These are phyloP conservation scores for Buxus sempervirens DNA, from an alignment of 164 flowering plant genomes.

Conservation along the genomic window DNA sequence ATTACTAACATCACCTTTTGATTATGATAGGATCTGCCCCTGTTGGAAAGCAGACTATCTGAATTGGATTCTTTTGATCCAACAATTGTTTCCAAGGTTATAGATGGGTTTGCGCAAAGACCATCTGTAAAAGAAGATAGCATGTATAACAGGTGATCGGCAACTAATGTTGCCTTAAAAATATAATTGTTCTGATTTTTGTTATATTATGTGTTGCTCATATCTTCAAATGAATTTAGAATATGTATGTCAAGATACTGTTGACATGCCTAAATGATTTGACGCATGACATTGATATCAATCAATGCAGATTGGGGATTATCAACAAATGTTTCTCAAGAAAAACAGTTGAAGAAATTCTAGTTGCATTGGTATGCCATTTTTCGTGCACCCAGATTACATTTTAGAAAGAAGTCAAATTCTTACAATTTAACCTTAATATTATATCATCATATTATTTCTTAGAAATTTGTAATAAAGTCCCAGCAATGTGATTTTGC, in stretches of 20 bases:
- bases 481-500: not conserved
- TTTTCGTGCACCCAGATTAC: no score
- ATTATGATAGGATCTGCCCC: slow-evolving; percentile 48
- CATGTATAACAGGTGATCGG: slow-evolving; percentile 45
- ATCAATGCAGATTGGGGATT: slow-evolving; percentile 47
- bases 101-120: slow-evolving; percentile 48
- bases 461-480: no score
- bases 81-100: slow-evolving; percentile 40
- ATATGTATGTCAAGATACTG: not conserved
- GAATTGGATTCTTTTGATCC: slow-evolving; percentile 48
- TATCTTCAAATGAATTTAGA: not conserved
- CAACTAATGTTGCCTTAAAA: no score
- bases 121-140: slow-evolving; percentile 63
- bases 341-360: slow-evolving; percentile 36
- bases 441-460: no score
- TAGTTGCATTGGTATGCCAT: slow-evolving; percentile 50
- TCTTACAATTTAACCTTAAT: no score
- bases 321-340: slow-evolving; percentile 45
- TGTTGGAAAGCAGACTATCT: slow-evolving; percentile 59
- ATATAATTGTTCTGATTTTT: no score
- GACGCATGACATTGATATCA: not conserved
- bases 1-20: slow-evolving; percentile 11
- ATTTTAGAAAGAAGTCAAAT: no score
- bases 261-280: slow-evolving; percentile 1
- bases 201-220: not conserved